A percentile compares a stretch with the other conserved stretches of the same genome.
phyloP scores from a whole-genome alignment of 1,284 basidiomycete genomes.

The Paramarasmius palmivorus region DNA sequence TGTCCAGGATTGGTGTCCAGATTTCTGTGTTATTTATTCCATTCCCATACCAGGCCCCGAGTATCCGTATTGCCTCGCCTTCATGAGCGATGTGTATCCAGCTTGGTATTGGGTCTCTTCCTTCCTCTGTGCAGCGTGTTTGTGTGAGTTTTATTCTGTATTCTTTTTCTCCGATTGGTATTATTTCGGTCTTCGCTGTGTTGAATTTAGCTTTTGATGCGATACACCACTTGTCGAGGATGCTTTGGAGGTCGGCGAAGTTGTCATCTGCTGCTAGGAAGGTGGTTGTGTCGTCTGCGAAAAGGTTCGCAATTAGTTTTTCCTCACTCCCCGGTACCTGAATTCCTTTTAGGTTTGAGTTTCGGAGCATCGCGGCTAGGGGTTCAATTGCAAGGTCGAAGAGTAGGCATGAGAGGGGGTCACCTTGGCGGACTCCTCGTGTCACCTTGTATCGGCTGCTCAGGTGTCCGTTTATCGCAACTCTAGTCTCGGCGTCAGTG shows the following conservation, averaged over 20 bases:
- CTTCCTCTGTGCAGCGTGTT: background rate
- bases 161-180: conserved; percentile 27
- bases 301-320: conserved; percentile 23
- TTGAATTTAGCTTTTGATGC: conserved; percentile 35
- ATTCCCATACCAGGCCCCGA: too few species aligned
- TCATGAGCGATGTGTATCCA: conserved; percentile 1
- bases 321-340: conserved; percentile 13
- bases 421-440: conserved; percentile 23
- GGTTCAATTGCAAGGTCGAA: conserved; percentile 28
- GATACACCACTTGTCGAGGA: conserved; percentile 27
- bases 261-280: conserved; percentile 23
- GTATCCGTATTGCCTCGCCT: background rate
- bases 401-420: conserved; percentile 28
- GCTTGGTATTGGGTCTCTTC: conserved; percentile 25
- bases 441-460: conserved; percentile 15
- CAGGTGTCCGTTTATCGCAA: conserved; percentile 20
- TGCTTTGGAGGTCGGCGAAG: conserved; percentile 15
- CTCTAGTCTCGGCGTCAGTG: conserved; percentile 8
- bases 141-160: conserved; percentile 10
- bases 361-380: conserved; percentile 16
- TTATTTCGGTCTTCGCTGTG: conserved; percentile 30
- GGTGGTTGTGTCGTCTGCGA: conserved; percentile 29
- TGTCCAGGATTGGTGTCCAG: conserved; percentile 18
- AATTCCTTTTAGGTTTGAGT: conserved; percentile 17
- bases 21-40: too few species aligned